phyloP scores from a whole-genome alignment of 2,329 filamentous ascomycete species.

The Colletotrichum eleusines region DNA sequence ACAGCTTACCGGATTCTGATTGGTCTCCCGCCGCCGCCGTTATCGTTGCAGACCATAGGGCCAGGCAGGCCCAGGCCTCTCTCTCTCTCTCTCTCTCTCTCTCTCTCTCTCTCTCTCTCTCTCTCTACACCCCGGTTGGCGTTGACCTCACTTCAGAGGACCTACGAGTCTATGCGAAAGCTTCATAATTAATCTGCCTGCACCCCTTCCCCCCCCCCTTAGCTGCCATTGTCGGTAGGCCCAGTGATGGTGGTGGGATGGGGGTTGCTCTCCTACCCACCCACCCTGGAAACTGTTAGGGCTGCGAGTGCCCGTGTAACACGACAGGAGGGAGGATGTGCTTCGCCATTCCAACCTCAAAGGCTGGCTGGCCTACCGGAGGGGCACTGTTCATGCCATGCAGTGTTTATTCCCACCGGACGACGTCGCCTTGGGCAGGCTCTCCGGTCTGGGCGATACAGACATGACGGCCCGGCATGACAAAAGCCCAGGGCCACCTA shows the following conservation, averaged over 20 bases:
- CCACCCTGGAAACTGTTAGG: constrained; percentile 1
- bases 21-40: neutral
- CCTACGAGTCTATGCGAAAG: neutral
- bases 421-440: neutral
- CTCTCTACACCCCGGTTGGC: neutral
- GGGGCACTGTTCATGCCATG: neutral
- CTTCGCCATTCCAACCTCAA: neutral
- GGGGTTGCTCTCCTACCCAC: neutral
- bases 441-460: neutral
- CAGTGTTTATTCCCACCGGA: neutral
- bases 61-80: neutral
- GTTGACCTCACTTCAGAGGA: neutral
- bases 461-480: neutral
- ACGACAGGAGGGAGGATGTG: neutral
- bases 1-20: neutral
- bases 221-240: neutral
- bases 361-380: neutral
- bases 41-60: neutral
- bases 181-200: neutral
- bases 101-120: too few relatives aligned
- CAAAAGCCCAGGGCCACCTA: neutral
- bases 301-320: constrained; percentile 19
- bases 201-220: too few relatives aligned
- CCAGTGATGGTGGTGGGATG: neutral
- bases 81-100: too few relatives aligned